Evolutionary conservation across 2,329 filamentous ascomycete species (phyloP).

Genomic region (Neocatenulostroma microsporum): DNA sequence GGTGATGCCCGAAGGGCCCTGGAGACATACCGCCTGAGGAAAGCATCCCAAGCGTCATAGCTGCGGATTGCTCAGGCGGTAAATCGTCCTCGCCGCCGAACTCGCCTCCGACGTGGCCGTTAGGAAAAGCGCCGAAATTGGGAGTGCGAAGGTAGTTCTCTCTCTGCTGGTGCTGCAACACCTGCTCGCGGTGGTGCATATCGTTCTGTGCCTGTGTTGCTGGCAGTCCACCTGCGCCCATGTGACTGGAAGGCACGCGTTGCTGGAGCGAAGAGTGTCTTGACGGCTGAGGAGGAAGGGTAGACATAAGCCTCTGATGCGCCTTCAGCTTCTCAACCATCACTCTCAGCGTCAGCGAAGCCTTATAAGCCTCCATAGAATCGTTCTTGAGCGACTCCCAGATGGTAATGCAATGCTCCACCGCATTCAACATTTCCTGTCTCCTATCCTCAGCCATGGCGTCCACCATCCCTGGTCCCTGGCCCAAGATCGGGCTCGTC

Average conservation of each 20-base stretch:
- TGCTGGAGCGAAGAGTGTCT: too few relatives aligned
- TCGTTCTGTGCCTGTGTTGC: too few relatives aligned
- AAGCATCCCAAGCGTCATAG: conserved; percentile 63
- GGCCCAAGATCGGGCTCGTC: too few relatives aligned
- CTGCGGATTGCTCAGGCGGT: conserved; percentile 54
- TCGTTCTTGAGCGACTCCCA: conserved; percentile 71
- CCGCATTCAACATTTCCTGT: conserved; percentile 65
- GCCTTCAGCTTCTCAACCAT: conserved; percentile 71
- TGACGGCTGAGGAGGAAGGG: too few relatives aligned
- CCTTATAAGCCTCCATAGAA: conserved; percentile 87
- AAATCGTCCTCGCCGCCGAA: conserved; percentile 50
- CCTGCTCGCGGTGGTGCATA: too few relatives aligned
- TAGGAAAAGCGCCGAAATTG: conserved; percentile 27
- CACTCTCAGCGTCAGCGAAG: conserved; percentile 67
- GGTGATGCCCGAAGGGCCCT: conserved; percentile 18
- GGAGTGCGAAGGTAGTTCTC: too few relatives aligned
- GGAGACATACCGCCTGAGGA: conserved; percentile 55
- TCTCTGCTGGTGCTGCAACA: too few relatives aligned
- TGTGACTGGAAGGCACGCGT: too few relatives aligned
- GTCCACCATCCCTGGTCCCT: too few relatives aligned
- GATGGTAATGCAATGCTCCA: conserved; percentile 66
- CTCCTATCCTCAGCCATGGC: conserved; percentile 45
- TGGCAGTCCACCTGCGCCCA: too few relatives aligned
- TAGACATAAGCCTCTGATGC: conserved; percentile 28
- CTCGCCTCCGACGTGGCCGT: conserved; percentile 16